Base-by-base conservation (phyloP, 805 yeast species). In the Maudiozyma turicensis region DNA sequence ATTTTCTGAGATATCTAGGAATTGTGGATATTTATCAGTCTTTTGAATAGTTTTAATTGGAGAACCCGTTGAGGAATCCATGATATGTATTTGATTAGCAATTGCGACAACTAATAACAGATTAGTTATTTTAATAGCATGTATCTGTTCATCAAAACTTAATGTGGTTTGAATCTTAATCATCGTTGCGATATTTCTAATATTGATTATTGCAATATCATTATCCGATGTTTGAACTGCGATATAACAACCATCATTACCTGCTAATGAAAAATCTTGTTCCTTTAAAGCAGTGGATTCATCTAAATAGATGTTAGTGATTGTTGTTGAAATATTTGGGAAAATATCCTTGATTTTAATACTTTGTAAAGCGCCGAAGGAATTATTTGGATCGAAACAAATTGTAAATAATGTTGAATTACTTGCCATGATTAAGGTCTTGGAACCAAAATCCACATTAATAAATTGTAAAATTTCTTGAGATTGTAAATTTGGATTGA, bases 241-340 rank as follows among this genome's bases (percentile, higher is more conserved):
- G 3, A 65, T 40, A 43, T 53, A 62, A 48, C 70, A 66, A 32
- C 69, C 69, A 52, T 64, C 69, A 7, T 58, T 59, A 9, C 70
- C 70, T 2, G 67, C 61, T 11, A 61, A 46, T 15, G 48, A 48
- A 5, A 52, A 29, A 50, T 62, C 53, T 47, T 58, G 67, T 29
- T 58, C 55, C 39, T 53, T 57, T 43, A 53, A 48, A 11, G 66
- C 44, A 9, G 69, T 64, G 3, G 52, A 49, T 28, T 59, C 61
- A 50, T 66, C 70, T 8, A 65, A 55, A 10, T 54, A 58, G 5
- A 59, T 33, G 30, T 59, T 56, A 20, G 55, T 49, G 8, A 61
- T 58, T 5, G 45, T 44, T 2, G 44, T 34, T 40, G 6, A 34
- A 43, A 32, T 59, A 50, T n/a, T 44, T 38, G 48, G 40, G 33